These are phyloP conservation scores for Nissolia schottii DNA, from an alignment of 306 rosid species.

Conservation along the genomic window DNA sequence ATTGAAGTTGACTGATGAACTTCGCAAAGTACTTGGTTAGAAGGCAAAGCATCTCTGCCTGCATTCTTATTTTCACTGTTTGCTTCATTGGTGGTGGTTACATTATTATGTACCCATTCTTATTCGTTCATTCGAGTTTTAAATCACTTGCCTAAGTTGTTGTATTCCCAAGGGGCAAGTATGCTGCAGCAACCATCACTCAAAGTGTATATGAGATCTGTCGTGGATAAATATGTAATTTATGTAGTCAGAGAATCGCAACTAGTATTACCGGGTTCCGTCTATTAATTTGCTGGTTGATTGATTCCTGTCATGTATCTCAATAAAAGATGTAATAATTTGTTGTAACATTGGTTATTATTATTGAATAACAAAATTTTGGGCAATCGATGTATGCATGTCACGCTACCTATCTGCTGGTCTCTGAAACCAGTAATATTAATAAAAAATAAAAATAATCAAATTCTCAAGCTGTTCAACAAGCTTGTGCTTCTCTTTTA, in stretches of 20 bases:
- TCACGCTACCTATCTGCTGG: neutral
- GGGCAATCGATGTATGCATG: neutral
- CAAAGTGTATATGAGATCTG: conserved; percentile 27
- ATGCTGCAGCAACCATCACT: neutral
- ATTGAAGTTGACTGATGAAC: conserved; percentile 53
- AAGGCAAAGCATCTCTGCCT: neutral
- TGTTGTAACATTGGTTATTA: conserved; percentile 41
- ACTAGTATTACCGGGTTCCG: conserved; percentile 28
- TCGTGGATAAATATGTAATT: conserved; percentile 21
- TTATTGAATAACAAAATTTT: conserved; percentile 20
- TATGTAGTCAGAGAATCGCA: conserved; percentile 31
- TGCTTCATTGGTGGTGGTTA: neutral
- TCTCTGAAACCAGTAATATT: neutral
- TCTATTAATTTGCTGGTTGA: conserved; percentile 30
- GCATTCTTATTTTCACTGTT: neutral
- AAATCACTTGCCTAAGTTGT: conserved; percentile 13
- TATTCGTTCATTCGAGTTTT: neutral
- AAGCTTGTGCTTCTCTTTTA: neutral
- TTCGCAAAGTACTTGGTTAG: conserved; percentile 68
- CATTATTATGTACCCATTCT: neutral
- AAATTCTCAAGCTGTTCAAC: too few species aligned
- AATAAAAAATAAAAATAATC: neutral
- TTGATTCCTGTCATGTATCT: conserved; percentile 23
- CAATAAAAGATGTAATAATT: conserved; percentile 33
- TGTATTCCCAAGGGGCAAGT: neutral